Conservation (phyloP, 2,329 filamentous ascomycete genomes). For the Aureobasidium melanogenum region DNA sequence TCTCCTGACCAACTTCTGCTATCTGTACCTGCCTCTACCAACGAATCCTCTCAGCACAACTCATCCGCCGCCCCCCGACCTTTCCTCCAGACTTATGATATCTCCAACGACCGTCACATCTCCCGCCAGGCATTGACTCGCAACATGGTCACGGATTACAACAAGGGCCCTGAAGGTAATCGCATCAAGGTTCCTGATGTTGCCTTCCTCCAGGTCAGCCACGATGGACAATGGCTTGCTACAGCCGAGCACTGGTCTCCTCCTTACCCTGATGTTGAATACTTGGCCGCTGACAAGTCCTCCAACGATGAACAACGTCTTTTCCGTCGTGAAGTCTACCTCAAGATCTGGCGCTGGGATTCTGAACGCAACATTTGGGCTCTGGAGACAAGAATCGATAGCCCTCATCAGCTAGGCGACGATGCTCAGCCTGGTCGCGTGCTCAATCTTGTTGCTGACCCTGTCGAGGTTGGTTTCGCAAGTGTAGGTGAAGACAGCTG, state of each 20-base stretch:
- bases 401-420: slow-evolving; percentile 57
- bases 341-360: slow-evolving; percentile 83
- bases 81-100: slow-evolving; percentile 77
- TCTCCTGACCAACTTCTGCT: slow-evolving; percentile 34
- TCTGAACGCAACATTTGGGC: slow-evolving; percentile 51
- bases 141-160: slow-evolving; percentile 77
- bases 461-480: slow-evolving; percentile 62
- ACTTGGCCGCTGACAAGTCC: slow-evolving; percentile 38
- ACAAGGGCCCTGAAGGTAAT: slow-evolving; percentile 61
- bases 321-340: slow-evolving; percentile 59
- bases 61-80: slow-evolving; percentile 34
- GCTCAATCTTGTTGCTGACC: slow-evolving; percentile 65
- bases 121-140: slow-evolving; percentile 82
- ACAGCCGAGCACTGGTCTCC: slow-evolving; percentile 89
- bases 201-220: slow-evolving; percentile 63
- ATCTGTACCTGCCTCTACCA: slow-evolving; percentile 34
- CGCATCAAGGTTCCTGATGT: slow-evolving; percentile 70
- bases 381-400: slow-evolving; percentile 73
- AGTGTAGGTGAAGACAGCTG: slow-evolving; percentile 75
- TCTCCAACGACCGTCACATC: slow-evolving; percentile 67
- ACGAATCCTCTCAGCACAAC: slow-evolving; percentile 15
- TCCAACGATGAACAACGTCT: slow-evolving; percentile 33
- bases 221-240: slow-evolving; percentile 80
- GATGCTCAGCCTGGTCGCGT: slow-evolving; percentile 45
- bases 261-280: slow-evolving; percentile 56